Evolutionary conservation across 768 basidiomycete genomes (phyloP).

Genomic region (Tulasnella sp.): DNA sequence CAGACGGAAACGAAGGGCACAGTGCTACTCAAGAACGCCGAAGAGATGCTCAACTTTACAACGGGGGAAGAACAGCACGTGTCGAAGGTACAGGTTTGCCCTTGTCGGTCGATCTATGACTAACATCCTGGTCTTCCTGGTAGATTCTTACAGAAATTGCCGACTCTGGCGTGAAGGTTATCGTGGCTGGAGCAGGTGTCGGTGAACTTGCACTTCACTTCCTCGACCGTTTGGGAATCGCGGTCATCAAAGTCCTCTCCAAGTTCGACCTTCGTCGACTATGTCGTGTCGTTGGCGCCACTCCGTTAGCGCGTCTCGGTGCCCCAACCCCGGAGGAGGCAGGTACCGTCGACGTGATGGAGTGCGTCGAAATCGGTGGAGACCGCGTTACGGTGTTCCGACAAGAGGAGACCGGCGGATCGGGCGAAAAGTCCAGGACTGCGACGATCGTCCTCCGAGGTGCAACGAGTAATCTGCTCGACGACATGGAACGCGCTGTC

Average conservation of each 20-base stretch:
- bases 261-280: conserved; percentile 95
- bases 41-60: conserved; percentile 96
- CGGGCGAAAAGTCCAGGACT: conserved; percentile 67
- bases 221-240: conserved; percentile 85
- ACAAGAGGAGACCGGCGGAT: conserved; percentile 58
- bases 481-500: conserved; percentile 91
- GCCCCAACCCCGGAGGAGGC: conserved; percentile 95
- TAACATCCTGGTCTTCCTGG: not conserved
- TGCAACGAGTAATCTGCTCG: conserved; percentile 86
- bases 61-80: conserved; percentile 92
- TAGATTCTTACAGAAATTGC: conserved; percentile 97
- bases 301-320: conserved; percentile 89
- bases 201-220: conserved; percentile 97
- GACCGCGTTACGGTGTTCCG: conserved; percentile 95
- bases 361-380: conserved; percentile 92
- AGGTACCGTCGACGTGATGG: conserved; percentile 86
- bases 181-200: conserved; percentile 85
- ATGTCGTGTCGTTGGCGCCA: conserved; percentile 92
- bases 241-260: conserved; percentile 92
- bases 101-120: not conserved
- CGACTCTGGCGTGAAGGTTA: conserved; percentile 85
- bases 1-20: conserved; percentile 99
- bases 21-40: conserved; percentile 86
- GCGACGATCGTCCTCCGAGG: conserved; percentile 93
- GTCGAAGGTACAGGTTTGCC: conserved; percentile 45